Evolutionary conservation across 2,329 filamentous ascomycete species (phyloP).

Genomic region (Cytospora paraplurivora): DNA sequence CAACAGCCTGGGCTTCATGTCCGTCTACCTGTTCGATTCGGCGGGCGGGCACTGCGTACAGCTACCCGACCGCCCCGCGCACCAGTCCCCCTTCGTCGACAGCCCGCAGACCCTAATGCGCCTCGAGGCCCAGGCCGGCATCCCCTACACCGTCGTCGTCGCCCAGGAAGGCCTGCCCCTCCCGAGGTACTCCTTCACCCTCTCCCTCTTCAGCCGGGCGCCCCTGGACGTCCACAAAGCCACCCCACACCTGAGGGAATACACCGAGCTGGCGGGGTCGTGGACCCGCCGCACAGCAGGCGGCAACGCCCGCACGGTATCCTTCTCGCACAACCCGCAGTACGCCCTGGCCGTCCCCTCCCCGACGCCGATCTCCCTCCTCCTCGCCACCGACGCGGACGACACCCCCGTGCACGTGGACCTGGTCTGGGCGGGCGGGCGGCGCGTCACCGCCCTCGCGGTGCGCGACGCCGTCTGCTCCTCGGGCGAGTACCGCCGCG

Average conservation of each 20-base stretch:
- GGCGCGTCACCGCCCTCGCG: slow-evolving; percentile 69
- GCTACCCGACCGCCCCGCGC: slow-evolving; percentile 69
- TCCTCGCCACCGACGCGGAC: slow-evolving; percentile 68
- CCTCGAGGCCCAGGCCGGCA: slow-evolving; percentile 56
- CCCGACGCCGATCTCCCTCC: slow-evolving; percentile 66
- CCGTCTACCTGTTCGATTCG: slow-evolving; percentile 74
- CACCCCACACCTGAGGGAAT: slow-evolving; percentile 58
- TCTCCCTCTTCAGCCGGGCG: slow-evolving; percentile 76
- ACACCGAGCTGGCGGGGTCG: slow-evolving; percentile 59
- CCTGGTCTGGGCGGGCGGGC: slow-evolving; percentile 75
- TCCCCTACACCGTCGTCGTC: slow-evolving; percentile 62
- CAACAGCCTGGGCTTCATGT: slow-evolving; percentile 76
- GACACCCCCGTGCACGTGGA: slow-evolving; percentile 83
- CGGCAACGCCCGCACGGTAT: slow-evolving; percentile 75
- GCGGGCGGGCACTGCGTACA: slow-evolving; percentile 69
- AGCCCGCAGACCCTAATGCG: slow-evolving; percentile 88
- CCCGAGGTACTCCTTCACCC: slow-evolving; percentile 77
- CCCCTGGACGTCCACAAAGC: slow-evolving; percentile 65
- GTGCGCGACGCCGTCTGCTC: slow-evolving; percentile 77
- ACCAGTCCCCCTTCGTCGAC: slow-evolving; percentile 86
- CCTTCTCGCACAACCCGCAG: slow-evolving; percentile 86
- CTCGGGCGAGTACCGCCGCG: slow-evolving; percentile 85
- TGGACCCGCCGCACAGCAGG: slow-evolving; percentile 85
- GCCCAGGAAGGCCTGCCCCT: slow-evolving; percentile 75
- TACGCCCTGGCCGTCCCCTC: slow-evolving; percentile 66